A percentile compares a stretch with the other conserved stretches of the same genome.
Conservation (phyloP, 1,284 basidiomycete species). For the Boletus calvinii region DNA sequence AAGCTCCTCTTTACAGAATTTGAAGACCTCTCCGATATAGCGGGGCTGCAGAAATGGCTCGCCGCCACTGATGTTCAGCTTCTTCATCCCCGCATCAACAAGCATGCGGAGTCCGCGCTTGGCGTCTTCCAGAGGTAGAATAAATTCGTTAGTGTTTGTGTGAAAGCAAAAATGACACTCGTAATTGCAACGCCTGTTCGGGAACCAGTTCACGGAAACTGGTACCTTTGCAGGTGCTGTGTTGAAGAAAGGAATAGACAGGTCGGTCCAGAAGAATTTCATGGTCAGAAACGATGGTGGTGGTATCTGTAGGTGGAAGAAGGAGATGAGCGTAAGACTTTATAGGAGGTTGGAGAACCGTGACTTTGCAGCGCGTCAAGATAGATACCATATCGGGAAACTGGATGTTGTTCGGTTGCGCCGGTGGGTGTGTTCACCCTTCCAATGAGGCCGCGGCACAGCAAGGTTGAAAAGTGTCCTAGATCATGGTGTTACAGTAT, state of each 20-base stretch:
- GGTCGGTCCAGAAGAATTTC: constrained; percentile 23
- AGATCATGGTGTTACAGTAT: too few relatives aligned
- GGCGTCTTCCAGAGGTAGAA: constrained; percentile 38
- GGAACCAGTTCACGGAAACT: constrained; percentile 30
- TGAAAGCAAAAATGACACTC: constrained; percentile 42
- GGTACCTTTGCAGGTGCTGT: constrained; percentile 12
- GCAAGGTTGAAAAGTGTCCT: too few relatives aligned
- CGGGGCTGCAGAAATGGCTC: constrained; percentile 41
- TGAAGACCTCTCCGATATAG: constrained; percentile 41
- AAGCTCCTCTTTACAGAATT: constrained; percentile 42
- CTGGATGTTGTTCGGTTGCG: too few relatives aligned
- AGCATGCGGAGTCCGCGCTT: constrained; percentile 40
- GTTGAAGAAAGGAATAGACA: constrained; percentile 20
- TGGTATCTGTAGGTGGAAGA: too few relatives aligned
- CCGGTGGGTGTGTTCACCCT: too few relatives aligned
- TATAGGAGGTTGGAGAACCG: too few relatives aligned
- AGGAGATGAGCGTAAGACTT: too few relatives aligned
- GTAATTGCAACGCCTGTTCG: constrained; percentile 35
- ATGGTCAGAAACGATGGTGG: constrained; percentile 8
- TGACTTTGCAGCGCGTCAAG: too few relatives aligned
- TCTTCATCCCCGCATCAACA: constrained; percentile 39
- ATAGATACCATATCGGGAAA: too few relatives aligned
- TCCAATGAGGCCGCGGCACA: too few relatives aligned
- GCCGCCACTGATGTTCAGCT: constrained; percentile 45
- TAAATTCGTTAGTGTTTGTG: constrained; percentile 36